Evolutionary conservation across 768 basidiomycete species (phyloP), one percentile per base, ranked within the genome.

Genomic region (Lenzites betulinus): DNA sequence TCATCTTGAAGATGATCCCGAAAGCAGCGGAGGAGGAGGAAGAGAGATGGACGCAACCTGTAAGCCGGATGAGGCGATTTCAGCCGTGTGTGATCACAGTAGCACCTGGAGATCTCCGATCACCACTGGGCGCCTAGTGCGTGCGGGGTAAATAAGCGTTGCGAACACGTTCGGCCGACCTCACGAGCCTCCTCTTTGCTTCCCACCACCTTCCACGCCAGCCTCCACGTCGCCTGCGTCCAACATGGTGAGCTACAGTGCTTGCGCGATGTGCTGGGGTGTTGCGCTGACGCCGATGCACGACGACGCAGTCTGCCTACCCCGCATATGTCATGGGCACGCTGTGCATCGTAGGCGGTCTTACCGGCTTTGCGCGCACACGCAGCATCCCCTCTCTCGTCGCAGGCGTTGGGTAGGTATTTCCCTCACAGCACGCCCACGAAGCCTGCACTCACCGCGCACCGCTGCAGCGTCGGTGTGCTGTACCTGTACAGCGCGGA

Each of bases 401-500:
- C 20, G 92, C 92, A 58, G 92, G 92, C 39, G 82, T 92, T 44
- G 80, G 87, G 91, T 93, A 66, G 43, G 85, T n/a, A n/a, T n/a
- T n/a, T n/a, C n/a, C n/a, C n/a, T n/a, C n/a, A n/a, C n/a, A n/a
- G n/a, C n/a, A n/a, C n/a, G n/a, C n/a, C n/a, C n/a, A 30, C 3
- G 20, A 20, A 13, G 11, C 12, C 23, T 7, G 16, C 36, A 12
- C 36, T 51, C 50, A 66, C 11, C 1, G 18, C 23, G 28, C 39
- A 22, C 13, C 22, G 23, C 28, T 43, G 30, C 63, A 92, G 90
- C 66, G 90, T 94, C 47, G 92, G 92, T 60, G 75, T 83, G 18
- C 78, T 92, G 49, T 94, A 90, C 73, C 78, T 92, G 25, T 93
- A 86, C 83, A 88, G 90, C 57, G 92, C 87, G 38, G 83, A 90